These are phyloP conservation scores for Astrephomene gubernaculifera DNA, from an alignment of 139 green algal genomes.

Conservation along the genomic window DNA sequence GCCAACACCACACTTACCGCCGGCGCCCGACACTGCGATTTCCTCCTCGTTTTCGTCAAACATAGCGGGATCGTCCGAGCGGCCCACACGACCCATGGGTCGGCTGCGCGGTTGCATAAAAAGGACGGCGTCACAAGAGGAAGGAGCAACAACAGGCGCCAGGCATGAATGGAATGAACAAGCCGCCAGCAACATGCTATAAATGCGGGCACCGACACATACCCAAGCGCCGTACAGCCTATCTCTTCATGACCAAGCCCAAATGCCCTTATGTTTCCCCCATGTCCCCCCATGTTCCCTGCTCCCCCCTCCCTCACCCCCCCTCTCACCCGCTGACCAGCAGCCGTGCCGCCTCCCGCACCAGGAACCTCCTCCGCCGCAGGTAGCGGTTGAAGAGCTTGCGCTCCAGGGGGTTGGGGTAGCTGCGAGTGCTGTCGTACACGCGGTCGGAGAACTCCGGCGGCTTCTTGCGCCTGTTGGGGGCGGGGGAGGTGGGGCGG, in stretches of 20 bases:
- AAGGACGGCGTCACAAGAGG: no score
- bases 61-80: neutral
- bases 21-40: constrained; percentile 25
- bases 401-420: constrained; percentile 65
- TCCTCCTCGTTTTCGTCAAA: constrained; percentile 13
- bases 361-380: constrained; percentile 24
- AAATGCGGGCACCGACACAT: no score
- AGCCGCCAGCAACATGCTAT: no score
- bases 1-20: neutral
- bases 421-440: constrained; percentile 65
- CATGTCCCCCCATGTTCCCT: neutral
- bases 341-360: constrained; percentile 57
- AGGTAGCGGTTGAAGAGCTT: constrained; percentile 65
- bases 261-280: no score
- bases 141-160: no score
- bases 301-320: neutral
- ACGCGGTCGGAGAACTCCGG: constrained; percentile 67
- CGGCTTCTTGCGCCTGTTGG: constrained; percentile 23
- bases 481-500: neutral
- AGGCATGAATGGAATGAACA: no score
- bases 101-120: neutral
- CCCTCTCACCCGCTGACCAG: constrained; percentile 31
- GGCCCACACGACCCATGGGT: constrained; percentile 1
- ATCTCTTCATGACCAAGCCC: no score
- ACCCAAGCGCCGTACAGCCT: no score